Base-by-base conservation (phyloP, 352 stramenopile genomes). In the Thalassiosira hispida region DNA sequence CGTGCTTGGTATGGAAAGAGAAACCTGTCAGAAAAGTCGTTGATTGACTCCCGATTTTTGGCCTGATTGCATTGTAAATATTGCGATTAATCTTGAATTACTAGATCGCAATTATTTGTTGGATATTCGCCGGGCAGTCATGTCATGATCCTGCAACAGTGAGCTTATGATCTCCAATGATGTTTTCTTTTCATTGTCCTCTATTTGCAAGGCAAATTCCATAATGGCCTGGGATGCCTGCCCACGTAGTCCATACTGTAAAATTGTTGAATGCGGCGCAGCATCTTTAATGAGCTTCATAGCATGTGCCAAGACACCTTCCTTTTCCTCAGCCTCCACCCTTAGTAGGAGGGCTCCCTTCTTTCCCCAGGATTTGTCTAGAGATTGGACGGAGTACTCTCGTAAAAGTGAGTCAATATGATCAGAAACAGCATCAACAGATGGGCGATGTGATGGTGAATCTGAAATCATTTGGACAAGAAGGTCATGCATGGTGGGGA, bases 171-270 rank as follows among this genome's bases (percentile, higher is more conserved):
- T 76, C 35, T 85, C 62, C n/a, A 79, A 38, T 53, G 64, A 47
- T 27, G 18, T 22, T 29, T 66, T 53, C 40, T 74, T 74, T 46
- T 73, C 62, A 38, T 74, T 35, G 14, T 78, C 53, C 18, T 25
- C 18, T 23, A 76, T 66, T 73, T 83, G 65, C 18, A 91, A 59
- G 47, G 89, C 89, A 83, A 94, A 93, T 72, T 94, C 89, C 71
- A 92, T 89, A 25, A 93, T 91, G 33, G 84, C 85, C 47, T 83
- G 74, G 5, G 79, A 85, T 40, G 80, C 73, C 35, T 86, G 77
- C 27, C 85, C 84, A 56, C 83, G 56, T 20, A 94, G 68, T 46
- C 87, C 90, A 74, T 93, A 94, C 65, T 94, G 87, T 18, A 90
- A 42, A 66, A 94, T 91, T 49, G 81, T 82, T 40, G 91, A 73